Base-by-base conservation (phyloP, 208 protist genomes). In the Vickermania spadyakhi region DNA sequence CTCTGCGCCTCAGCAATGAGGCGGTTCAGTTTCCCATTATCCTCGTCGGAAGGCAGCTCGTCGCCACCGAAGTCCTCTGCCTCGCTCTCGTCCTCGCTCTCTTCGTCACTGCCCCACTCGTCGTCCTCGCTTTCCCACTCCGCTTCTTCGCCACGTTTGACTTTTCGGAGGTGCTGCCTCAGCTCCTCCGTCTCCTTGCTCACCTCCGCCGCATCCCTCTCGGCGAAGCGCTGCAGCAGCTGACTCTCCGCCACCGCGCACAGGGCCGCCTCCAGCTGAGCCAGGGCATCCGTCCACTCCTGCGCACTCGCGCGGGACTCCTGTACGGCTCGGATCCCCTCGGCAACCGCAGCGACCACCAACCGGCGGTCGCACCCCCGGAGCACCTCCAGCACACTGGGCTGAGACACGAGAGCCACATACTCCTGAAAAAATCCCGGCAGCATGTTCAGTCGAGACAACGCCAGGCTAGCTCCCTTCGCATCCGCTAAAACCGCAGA, bases 311-410 rank as follows among this genome's bases (percentile, higher is more conserved):
- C 70, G 42, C 21, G 36, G 56, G 21, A 28, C 3, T 51, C 59
- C 14, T 23, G 14, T 30, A 67, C 3, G 7, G 61, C 25, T 26
- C 58, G 60, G 36, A 80, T 51, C 3, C 71, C 58, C 5, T 52
- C 28, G 1, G 68, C 62, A 14, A 94, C 22, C 28, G 82, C 71
- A 49, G 82, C 64, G 28, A 86, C 62, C 58, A 91, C 82, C 7
- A 94, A 63, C 25, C 36, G 70, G 28, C 80, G 70, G 61, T 94
- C 88, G 61, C 91, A 94, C 21, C 72, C 63, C 31, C 87, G 83
- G 53, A 89, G 28, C 23, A 74, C 58, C 14, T 50, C 52, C 26
- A 73, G 41, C 58, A 83, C 36, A 0, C 31, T 27, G 26, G 68
- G 65, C 7, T 58, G 66, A 11, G 41, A 30, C 14, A 75, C 67